phyloP scores from a whole-genome alignment of 257 asterid species.

The Nicotiana knightiana region DNA sequence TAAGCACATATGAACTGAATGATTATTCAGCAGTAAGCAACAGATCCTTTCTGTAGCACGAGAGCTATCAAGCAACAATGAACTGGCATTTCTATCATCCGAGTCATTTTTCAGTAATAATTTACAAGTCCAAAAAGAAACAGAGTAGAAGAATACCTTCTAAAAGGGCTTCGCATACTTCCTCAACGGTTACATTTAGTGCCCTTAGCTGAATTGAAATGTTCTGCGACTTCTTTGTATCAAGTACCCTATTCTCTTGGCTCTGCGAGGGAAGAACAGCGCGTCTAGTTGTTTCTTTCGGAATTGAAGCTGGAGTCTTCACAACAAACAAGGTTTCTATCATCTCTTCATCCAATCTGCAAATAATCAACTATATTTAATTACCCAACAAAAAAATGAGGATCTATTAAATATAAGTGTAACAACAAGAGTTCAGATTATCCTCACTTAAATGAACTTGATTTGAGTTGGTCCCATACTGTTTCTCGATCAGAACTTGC shows the following conservation, averaged over 20 bases:
- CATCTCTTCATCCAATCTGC: conserved; percentile 97
- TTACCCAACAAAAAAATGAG: background rate
- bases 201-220: conserved; percentile 86
- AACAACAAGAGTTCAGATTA: conserved; percentile 1
- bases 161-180: conserved; percentile 85
- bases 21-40: background rate
- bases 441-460: conserved; percentile 81
- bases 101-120: background rate
- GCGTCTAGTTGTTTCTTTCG: conserved; percentile 48
- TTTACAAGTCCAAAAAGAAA: background rate
- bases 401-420: background rate
- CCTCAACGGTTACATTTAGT: conserved; percentile 82
- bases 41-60: background rate
- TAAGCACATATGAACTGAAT: background rate
- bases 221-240: conserved; percentile 91
- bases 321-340: conserved; percentile 81
- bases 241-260: conserved; percentile 69
- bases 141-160: conserved; percentile 53
- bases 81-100: background rate
- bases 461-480: conserved; percentile 97
- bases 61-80: background rate
- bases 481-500: conserved; percentile 91
- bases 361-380: conserved; percentile 3
- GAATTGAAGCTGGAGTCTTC: conserved; percentile 52
- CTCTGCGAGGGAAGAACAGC: conserved; percentile 61